Evolutionary conservation across 805 yeast species (phyloP).

Genomic region (Wickerhamomyces mucosus): DNA sequence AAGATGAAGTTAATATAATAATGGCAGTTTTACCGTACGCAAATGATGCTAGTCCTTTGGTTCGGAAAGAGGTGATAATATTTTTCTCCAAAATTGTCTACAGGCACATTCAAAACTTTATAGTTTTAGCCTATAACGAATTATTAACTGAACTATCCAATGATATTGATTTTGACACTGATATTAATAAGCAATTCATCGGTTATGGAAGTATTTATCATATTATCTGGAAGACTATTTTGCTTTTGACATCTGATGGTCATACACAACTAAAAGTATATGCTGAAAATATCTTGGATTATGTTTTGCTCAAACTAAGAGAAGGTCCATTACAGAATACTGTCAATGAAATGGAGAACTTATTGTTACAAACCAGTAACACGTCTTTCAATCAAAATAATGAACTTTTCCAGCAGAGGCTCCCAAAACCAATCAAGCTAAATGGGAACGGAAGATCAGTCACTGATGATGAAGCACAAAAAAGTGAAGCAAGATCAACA

Average conservation of each 20-base stretch:
- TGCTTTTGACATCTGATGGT: conserved; percentile 81
- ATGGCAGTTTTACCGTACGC: conserved; percentile 56
- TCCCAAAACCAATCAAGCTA: conserved; percentile 25
- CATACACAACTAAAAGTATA: conserved; percentile 66
- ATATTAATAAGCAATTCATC: conserved; percentile 44
- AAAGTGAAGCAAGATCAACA: conserved; percentile 2
- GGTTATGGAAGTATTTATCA: conserved; percentile 84
- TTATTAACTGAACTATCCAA: conserved; percentile 60
- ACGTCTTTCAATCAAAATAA: conserved; percentile 7
- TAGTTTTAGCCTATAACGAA: conserved; percentile 81
- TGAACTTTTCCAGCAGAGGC: conserved; percentile 15
- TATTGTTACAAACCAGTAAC: conserved; percentile 41
- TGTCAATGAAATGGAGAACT: conserved; percentile 57
- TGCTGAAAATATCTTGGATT: conserved; percentile 71
- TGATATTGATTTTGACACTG: conserved; percentile 35
- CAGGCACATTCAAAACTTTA: conserved; percentile 61
- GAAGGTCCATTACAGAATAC: conserved; percentile 52
- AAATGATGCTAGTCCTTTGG: conserved; percentile 85
- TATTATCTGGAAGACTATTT: conserved; percentile 78
- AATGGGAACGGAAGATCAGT: conserved; percentile 25
- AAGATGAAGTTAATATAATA: conserved; percentile 64
- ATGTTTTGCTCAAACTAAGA: conserved; percentile 47
- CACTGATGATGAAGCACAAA: conserved; percentile 4
- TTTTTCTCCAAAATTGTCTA: conserved; percentile 68
- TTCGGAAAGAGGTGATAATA: conserved; percentile 74